Percentiles rank a stretch among this genome's conserved stretches.
Evolutionary conservation across 2,329 filamentous ascomycete genomes (phyloP).

Genomic region (Fusarium sp.): DNA sequence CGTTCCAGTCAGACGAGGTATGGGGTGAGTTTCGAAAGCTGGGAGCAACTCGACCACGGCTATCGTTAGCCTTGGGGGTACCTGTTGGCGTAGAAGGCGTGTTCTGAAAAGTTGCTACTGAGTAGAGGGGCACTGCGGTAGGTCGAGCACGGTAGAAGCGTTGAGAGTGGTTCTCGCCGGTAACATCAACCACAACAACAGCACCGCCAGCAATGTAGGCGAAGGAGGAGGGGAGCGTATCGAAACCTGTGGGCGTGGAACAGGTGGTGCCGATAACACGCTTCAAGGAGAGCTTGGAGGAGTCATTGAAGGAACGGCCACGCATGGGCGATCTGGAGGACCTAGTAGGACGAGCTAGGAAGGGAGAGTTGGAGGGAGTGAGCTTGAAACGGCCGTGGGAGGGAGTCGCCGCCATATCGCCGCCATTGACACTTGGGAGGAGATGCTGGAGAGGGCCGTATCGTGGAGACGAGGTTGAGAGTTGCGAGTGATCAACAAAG

Average conservation of each 20-base stretch:
- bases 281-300: constrained; percentile 79
- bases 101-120: constrained; percentile 68
- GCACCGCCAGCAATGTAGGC: constrained; percentile 94
- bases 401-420: constrained; percentile 72
- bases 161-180: constrained; percentile 78
- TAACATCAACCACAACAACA: constrained; percentile 89
- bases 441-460: constrained; percentile 26
- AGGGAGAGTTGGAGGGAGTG: constrained; percentile 85
- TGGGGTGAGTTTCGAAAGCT: constrained; percentile 65
- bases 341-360: constrained; percentile 72
- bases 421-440: constrained; percentile 64
- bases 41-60: constrained; percentile 69
- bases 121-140: constrained; percentile 77
- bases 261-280: constrained; percentile 95
- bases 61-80: constrained; percentile 76
- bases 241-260: constrained; percentile 87
- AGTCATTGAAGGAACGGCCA: constrained; percentile 64
- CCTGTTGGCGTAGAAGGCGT: constrained; percentile 65
- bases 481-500: constrained; percentile 22
- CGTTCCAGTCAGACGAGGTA: constrained; percentile 68
- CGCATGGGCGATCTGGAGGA: constrained; percentile 75
- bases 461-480: constrained; percentile 19
- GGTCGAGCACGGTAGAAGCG: constrained; percentile 93
- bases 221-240: constrained; percentile 83
- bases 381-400: constrained; percentile 74